Evolutionary conservation across 257 asterid species (phyloP).

Genomic region (Thymus quinquecostatus): DNA sequence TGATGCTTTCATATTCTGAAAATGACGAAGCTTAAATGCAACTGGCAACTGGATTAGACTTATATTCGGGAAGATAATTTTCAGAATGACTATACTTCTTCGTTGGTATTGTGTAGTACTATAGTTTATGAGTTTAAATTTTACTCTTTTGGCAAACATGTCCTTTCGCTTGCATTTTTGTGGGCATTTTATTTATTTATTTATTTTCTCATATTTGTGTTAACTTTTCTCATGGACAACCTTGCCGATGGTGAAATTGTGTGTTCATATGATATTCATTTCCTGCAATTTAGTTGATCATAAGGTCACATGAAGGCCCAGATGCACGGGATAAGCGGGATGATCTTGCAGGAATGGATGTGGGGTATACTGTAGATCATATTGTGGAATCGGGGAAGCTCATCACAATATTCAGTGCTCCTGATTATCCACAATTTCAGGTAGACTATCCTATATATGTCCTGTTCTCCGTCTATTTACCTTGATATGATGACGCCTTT

Average conservation of each 20-base stretch:
- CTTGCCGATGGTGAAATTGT: conserved; percentile 27
- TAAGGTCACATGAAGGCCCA: conserved; percentile 99
- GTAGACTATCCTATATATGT: conserved; percentile 24
- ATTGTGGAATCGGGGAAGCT: conserved; percentile 83
- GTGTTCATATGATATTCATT: conserved; percentile 28
- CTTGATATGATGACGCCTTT: neutral
- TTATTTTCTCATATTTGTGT: conserved; percentile 10
- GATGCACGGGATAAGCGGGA: conserved; percentile 95
- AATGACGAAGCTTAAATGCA: neutral
- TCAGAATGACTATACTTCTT: neutral
- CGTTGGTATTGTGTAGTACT: neutral
- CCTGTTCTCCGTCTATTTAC: conserved; percentile 10
- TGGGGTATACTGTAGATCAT: conserved; percentile 90
- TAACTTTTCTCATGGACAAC: neutral
- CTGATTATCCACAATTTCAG: conserved; percentile 99
- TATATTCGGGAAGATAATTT: neutral
- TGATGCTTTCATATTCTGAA: conserved; percentile 8
- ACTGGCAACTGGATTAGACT: conserved; percentile 5
- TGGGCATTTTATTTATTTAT: neutral
- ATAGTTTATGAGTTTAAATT: neutral
- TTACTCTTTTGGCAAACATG: neutral
- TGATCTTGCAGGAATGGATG: conserved; percentile 77
- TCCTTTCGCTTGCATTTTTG: neutral
- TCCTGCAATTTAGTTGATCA: conserved; percentile 66
- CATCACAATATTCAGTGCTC: conserved; percentile 94